Conservation (phyloP, 2,329 filamentous ascomycete genomes). For the Blastomyces emzantsi region DNA sequence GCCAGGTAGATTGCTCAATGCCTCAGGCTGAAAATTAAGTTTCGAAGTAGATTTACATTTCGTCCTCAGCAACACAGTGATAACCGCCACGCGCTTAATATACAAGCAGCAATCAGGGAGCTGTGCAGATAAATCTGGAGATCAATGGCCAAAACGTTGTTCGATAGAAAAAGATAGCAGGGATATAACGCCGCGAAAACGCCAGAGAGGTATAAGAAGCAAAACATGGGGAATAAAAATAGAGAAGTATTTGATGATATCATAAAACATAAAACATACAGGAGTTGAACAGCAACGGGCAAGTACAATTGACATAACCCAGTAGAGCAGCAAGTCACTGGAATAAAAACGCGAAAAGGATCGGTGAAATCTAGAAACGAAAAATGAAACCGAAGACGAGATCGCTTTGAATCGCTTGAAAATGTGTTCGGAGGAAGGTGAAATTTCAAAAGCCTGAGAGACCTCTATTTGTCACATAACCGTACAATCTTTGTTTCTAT, state of each 20-base stretch:
- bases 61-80: background rate
- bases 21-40: no score
- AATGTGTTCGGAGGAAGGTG: background rate
- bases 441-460: background rate
- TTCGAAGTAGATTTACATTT: background rate
- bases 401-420: background rate
- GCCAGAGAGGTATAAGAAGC: background rate
- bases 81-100: background rate
- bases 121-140: background rate
- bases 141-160: background rate
- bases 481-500: slow-evolving; percentile 37
- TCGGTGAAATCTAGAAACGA: background rate
- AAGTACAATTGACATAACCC: background rate
- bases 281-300: background rate
- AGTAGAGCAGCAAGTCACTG: background rate
- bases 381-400: background rate
- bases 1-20: no score
- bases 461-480: slow-evolving; percentile 30
- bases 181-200: background rate
- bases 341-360: background rate
- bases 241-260: background rate
- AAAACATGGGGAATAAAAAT: background rate
- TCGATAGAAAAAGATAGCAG: background rate
- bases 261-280: background rate
- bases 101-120: background rate